These are phyloP conservation scores for Wickerhamiella kurtzmanii DNA, from an alignment of 805 yeast species.

Conservation along the genomic window DNA sequence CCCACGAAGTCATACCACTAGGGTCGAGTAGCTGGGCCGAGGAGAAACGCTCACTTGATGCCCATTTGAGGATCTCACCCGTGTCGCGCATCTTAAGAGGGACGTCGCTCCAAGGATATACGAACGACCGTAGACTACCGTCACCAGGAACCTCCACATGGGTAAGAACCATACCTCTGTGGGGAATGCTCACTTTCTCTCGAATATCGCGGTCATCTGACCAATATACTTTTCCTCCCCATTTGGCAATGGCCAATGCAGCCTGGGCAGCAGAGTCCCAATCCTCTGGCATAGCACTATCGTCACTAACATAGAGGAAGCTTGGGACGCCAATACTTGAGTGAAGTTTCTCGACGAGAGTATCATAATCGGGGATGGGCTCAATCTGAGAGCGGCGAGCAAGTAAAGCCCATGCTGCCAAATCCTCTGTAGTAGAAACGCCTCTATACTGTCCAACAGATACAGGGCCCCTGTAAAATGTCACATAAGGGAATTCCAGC, in stretches of 20 bases:
- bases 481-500: constrained; percentile 16
- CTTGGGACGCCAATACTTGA: constrained; percentile 18
- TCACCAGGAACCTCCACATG: constrained; percentile 9
- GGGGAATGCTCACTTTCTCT: constrained; percentile 12
- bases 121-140: constrained; percentile 8
- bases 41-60: constrained; percentile 3
- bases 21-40: constrained; percentile 3
- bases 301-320: constrained; percentile 30
- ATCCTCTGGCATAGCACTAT: constrained; percentile 27
- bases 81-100: constrained; percentile 16
- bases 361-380: constrained; percentile 19
- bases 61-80: constrained; percentile 13
- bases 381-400: constrained; percentile 21
- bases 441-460: constrained; percentile 18
- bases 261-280: constrained; percentile 27
- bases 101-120: constrained; percentile 12
- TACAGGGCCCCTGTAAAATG: constrained; percentile 12
- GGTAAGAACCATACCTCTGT: constrained; percentile 14
- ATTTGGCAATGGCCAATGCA: constrained; percentile 15
- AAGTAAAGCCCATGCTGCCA: constrained; percentile 23
- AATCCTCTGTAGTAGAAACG: constrained; percentile 23
- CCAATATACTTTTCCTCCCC: constrained; percentile 14
- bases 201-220: constrained; percentile 11
- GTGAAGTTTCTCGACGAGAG: constrained; percentile 17
- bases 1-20: neutral